A percentile compares a stretch with the other conserved stretches of the same genome.
phyloP scores from a whole-genome alignment of 129 eudicot genomes.

The Ambrosia trifida region DNA sequence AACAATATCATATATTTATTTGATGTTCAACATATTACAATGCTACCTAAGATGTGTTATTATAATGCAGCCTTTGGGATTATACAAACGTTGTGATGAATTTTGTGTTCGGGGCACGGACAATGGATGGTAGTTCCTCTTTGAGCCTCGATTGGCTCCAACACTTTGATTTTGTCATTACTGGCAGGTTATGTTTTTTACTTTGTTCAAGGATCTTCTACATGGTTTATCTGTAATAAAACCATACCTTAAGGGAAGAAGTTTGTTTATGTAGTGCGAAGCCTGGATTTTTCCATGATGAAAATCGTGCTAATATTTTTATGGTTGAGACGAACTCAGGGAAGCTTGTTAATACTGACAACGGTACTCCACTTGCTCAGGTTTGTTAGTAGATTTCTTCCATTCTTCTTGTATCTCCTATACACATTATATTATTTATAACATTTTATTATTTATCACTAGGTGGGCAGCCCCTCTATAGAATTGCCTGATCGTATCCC shows the following conservation, averaged over 20 bases:
- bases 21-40: neutral
- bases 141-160: conserved; percentile 83
- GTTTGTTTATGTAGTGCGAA: conserved; percentile 60
- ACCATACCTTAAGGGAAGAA: neutral
- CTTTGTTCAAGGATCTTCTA: conserved; percentile 6
- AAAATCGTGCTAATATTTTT: conserved; percentile 80
- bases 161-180: conserved; percentile 90
- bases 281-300: conserved; percentile 96
- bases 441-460: neutral
- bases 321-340: conserved; percentile 86
- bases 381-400: conserved; percentile 38
- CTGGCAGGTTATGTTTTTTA: conserved; percentile 76
- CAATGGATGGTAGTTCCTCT: conserved; percentile 34
- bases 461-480: conserved; percentile 64
- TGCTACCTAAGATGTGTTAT: conserved; percentile 18
- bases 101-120: conserved; percentile 63
- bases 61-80: conserved; percentile 94
- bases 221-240: neutral
- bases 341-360: conserved; percentile 89
- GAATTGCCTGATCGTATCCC: conserved; percentile 48
- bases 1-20: neutral
- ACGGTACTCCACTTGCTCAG: conserved; percentile 97
- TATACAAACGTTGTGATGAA: conserved; percentile 95
- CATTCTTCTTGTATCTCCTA: neutral
- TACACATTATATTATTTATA: neutral